Evolutionary conservation across 1,284 basidiomycete genomes (phyloP), one percentile per base, ranked within the genome.

Genomic region (Sporisorium scitamineum): DNA sequence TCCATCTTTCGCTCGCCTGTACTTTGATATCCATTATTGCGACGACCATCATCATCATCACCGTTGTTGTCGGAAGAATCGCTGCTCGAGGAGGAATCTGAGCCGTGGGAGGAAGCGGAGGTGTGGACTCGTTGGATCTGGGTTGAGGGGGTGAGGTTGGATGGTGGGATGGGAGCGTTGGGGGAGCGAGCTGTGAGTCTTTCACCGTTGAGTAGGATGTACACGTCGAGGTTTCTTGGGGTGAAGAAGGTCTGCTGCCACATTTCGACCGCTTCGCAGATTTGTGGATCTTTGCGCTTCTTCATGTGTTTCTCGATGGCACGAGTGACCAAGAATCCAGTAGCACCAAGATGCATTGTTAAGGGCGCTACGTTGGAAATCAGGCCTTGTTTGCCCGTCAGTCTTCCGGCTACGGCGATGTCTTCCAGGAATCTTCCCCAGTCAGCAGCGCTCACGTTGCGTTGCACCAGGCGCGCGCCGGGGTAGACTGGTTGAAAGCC

Each of bases 1-100:
- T 89, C 86, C 41, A 91, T 85, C 78, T 90, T 86, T 13, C 88
- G 88, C 78, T 91, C 90, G 47, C 90, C 88, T 84, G 89, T 86
- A 3, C 90, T 18, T 4, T 39, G 50, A 29, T 18, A 32, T 7
- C 7, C 26, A 16, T 6, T 6, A 11, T 37, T 24, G 8, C 26
- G 11, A 2, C 29, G 8, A 16, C 32, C 47, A 18, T 55, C 54
- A 26, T 39, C 14, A 16, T 41, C 47, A 18, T 55, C 54, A 26
- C 54, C 41, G 8, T 42, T 41, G 18, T 48, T 18, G n/a, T n/a
- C 39, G 2, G 57, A 59, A 3, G 61, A 60, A n/a, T 8, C 18
- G 55, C 60, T 63, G 55, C 55, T 59, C 18, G 51, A 57, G 47
- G 51, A 55, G 9, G 58, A 66, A 5, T 18, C 24, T 6, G 57